Evolutionary conservation across 768 basidiomycete species (phyloP), one percentile per base, ranked within the genome.

Genomic region (Phylloporus arenicola): DNA sequence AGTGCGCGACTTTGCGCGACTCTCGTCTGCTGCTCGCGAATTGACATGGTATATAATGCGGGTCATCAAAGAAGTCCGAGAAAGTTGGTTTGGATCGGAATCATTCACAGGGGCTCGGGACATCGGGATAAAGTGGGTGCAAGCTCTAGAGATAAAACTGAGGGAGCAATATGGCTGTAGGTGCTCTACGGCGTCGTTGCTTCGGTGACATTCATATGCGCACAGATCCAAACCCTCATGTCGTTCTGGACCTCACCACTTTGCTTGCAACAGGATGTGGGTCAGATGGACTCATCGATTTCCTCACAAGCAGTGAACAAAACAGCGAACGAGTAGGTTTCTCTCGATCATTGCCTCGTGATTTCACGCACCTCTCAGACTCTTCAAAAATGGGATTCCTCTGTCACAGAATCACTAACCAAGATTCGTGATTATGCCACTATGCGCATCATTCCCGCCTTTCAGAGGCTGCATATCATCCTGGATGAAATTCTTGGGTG

Each of bases 361-460:
- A 53, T 30, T 59, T 68, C 49, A 69, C 50, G 37, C 39, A 54
- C 33, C 30, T 62, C 53, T 44, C 55, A 92, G 89, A 81, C 82
- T 42, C 74, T 92, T 49, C 82, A 84, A 62, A 89, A 88, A 64
- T 92, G 89, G 89, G 88, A 92, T 63, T 72, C 79, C 2, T 81
- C 81, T 4, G 78, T 90, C 57, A 73, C 74, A 10, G 86, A 90
- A 53, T 80, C 86, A 14, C 66, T 92, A 45, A 72, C 76, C 29
- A 87, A 82, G 62, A 69, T 91, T 49, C 85, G 88, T 46, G 86
- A 92, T 63, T 81, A 76, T 59, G 75, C 85, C 17, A 84, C 86
- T 59, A 79, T 83, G 55, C 79, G 81, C 44, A 68, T 89, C 27
- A 76, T 80, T 8, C 86, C 86, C 25, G 87, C 88, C 27, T 80